Base-by-base conservation (phyloP, 2,329 filamentous ascomycete genomes). In the Trichoderma koningiopsis region DNA sequence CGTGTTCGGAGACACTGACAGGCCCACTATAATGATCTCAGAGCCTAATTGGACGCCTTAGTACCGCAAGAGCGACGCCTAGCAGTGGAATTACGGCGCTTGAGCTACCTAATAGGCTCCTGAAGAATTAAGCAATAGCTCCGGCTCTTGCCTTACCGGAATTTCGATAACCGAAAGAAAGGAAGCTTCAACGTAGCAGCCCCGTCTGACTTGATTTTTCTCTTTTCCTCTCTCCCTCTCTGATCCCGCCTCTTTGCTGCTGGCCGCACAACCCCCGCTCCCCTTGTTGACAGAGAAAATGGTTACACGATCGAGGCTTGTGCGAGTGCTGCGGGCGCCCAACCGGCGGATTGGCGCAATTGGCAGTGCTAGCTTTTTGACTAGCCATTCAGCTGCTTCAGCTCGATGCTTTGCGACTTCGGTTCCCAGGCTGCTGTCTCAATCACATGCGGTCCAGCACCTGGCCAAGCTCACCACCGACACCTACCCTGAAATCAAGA, bases 401-500 rank as follows among this genome's bases (percentile, higher is more conserved):
- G 33, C 59, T 14, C 73, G 77, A 70, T 73, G 74, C 72, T 61
- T 79, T 68, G 72, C 76, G 62, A 77, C 79, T 24, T 76, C 79
- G 61, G 65, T 73, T n/a, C 72, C 73, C 37, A 75, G 74, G 35
- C 73, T 74, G 47, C 61, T 81, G 37, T 70, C 72, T n/a, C 71
- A 72, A 16, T 74, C 75, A 61, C 63, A 70, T 19, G 70, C 70
- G 7, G 67, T 72, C 60, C 70, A 71, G 65, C 68, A 71, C 72
- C 65, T 64, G 33, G 74, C 77, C 77, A 92, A 92, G 79, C 92
- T 92, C 82, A 99, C 96, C 19, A 89, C 92, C 66, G 92, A 97
- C 74, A 91, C 90, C 66, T 96, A 96, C 76, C 95, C 96, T 10
- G 86, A 91, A 70, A 84, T 99, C 76, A 88, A 94, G 82, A 88